Evolutionary conservation across 345 rosid genomes (phyloP).

Genomic region (Trapa incisa): DNA sequence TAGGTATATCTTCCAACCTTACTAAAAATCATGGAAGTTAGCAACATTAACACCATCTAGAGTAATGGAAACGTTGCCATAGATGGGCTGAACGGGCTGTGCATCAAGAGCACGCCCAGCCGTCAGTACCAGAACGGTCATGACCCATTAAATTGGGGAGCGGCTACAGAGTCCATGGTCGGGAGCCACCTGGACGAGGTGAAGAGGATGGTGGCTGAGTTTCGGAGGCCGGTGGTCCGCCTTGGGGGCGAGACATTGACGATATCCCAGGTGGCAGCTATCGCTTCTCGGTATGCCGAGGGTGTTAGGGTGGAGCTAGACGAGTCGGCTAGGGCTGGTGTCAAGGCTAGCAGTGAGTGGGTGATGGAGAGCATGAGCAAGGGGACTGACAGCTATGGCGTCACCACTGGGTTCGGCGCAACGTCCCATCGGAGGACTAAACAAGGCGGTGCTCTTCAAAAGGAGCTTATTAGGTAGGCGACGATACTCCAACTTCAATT

Average conservation of each 20-base stretch:
- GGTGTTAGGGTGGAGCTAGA: conserved; percentile 39
- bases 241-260: conserved; percentile 76
- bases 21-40: conserved; percentile 1
- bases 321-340: conserved; percentile 48
- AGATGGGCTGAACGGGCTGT: conserved; percentile 3
- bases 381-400: conserved; percentile 69
- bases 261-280: conserved; percentile 64
- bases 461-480: conserved; percentile 56
- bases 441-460: conserved; percentile 57
- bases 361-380: conserved; percentile 59
- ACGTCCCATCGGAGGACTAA: conserved; percentile 63
- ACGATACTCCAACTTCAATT: too few relatives aligned
- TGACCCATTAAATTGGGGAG: conserved; percentile 74
- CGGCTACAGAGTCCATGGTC: conserved; percentile 43
- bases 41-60: background rate
- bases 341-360: conserved; percentile 71
- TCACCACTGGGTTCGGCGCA: conserved; percentile 73
- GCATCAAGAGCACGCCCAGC: background rate
- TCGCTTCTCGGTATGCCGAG: conserved; percentile 19
- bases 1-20: too few relatives aligned
- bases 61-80: background rate
- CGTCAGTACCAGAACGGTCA: background rate
- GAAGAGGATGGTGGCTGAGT: conserved; percentile 62
- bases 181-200: conserved; percentile 88
- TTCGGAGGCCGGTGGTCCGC: conserved; percentile 40